Percentiles rank a stretch among this genome's conserved stretches.
phyloP scores from a whole-genome alignment of 306 rosid genomes.

The Geum urbanum region DNA sequence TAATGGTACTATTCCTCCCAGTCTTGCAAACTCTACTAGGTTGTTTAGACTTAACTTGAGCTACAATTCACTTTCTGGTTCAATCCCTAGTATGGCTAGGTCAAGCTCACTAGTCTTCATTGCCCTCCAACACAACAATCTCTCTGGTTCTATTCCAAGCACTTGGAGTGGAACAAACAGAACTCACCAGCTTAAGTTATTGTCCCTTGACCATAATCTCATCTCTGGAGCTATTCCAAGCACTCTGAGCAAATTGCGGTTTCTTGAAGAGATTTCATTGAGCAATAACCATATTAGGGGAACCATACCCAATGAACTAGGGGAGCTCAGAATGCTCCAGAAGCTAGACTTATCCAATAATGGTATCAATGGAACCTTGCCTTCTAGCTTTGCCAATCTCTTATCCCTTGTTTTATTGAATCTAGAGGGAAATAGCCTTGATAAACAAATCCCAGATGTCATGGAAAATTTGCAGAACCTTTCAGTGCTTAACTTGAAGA shows the following conservation, averaged over 20 bases:
- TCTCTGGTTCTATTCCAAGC: slow-evolving; percentile 65
- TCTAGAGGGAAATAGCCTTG: slow-evolving; percentile 46
- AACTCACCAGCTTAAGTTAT: slow-evolving; percentile 42
- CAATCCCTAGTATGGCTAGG: slow-evolving; percentile 55
- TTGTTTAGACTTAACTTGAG: slow-evolving; percentile 71
- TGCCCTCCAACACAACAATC: slow-evolving; percentile 65
- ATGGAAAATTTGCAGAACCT: slow-evolving; percentile 53
- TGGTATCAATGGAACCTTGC: slow-evolving; percentile 67
- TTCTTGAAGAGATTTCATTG: slow-evolving; percentile 52
- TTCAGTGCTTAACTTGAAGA: slow-evolving; percentile 54
- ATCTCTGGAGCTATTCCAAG: slow-evolving; percentile 62
- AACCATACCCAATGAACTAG: slow-evolving; percentile 61
- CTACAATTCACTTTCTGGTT: slow-evolving; percentile 72
- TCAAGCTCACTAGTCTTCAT: slow-evolving; percentile 55
- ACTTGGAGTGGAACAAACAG: slow-evolving; percentile 45
- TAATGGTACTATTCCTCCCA: slow-evolving; percentile 61
- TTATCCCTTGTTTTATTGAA: slow-evolving; percentile 52
- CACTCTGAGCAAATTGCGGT: slow-evolving; percentile 50
- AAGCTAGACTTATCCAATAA: slow-evolving; percentile 73
- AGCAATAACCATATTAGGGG: slow-evolving; percentile 63
- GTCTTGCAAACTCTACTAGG: slow-evolving; percentile 61
- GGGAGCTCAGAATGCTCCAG: slow-evolving; percentile 51
- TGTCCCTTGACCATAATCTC: slow-evolving; percentile 62
- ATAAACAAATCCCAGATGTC: slow-evolving; percentile 44
- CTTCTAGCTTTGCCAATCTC: slow-evolving; percentile 55